Evolutionary conservation across 148 eudicot genomes (phyloP), one percentile per base, ranked within the genome.

Genomic region (Rhododendron henanense): DNA sequence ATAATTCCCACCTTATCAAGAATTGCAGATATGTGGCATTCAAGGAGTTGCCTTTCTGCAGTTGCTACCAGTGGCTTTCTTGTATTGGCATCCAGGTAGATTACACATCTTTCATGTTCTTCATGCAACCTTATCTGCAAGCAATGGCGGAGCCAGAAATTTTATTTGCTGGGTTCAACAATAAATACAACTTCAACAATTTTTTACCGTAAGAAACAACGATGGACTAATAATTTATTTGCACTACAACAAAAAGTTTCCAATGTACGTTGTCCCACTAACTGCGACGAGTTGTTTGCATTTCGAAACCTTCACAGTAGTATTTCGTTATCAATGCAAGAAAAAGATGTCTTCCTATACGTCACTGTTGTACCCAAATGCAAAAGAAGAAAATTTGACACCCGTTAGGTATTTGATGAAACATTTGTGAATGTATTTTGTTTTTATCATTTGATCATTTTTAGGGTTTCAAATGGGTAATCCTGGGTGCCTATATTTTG

Each of bases 61-160:
- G 98, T 94, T 76, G 94, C 89, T 63, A 96, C 91, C n/a, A 96
- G 92, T 78, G 95, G 94, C 77, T 95, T 96, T 89, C 93, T 95
- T 85, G 99, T 96, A 91, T 91, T 91, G 18, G 94, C 91, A 88
- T 96, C 99, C 89, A 96, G 88, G 91, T 96, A 96, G 78, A 93
- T 88, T 44, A 94, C 82, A 79, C 98, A 96, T 90, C 99, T 92
- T 87, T 96, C 99, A 88, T 96, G 93, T 89, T 96, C 99, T 90
- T 96, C 98, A 88, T 94, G 95, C 88, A 96, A 90, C 90, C 99
- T 92, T 87, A 84, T 88, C 99, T 96, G 95, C 7, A 41, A 41
- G 45, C 45, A 41, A 41, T 41, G 45, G 45, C 45, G 1, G 45
- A 6, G 45, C 8, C 91, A 63, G 11, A 63, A 18, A 63, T 63